Conservation (phyloP, 2,329 filamentous ascomycete species). For the Didymella pinodella region DNA sequence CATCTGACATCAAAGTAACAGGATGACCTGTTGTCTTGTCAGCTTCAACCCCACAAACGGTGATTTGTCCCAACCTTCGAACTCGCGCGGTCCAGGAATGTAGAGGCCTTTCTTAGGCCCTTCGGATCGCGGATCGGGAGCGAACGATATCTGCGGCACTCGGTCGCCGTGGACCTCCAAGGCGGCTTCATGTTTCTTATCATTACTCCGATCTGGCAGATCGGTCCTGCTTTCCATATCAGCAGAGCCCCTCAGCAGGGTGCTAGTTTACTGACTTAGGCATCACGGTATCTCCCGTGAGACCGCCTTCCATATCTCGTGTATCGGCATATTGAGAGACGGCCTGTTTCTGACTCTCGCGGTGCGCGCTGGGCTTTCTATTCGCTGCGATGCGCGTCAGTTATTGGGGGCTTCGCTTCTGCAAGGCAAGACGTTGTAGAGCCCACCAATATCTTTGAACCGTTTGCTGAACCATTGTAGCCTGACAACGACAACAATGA, state of each 20-base stretch:
- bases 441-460: slow-evolving; percentile 49
- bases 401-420: no score
- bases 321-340: slow-evolving; percentile 1
- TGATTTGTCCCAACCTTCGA: neutral
- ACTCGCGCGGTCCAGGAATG: slow-evolving; percentile 4
- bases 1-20: neutral
- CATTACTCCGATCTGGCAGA: neutral
- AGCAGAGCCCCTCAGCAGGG: neutral
- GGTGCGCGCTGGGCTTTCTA: neutral
- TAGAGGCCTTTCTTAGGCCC: slow-evolving; percentile 3
- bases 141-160: slow-evolving; percentile 2
- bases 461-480: slow-evolving; percentile 60
- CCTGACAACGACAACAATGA: slow-evolving; percentile 58
- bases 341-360: slow-evolving; percentile 3
- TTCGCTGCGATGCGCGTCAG: neutral
- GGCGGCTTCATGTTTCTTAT: neutral
- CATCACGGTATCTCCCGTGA: slow-evolving; percentile 14
- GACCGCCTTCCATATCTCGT: slow-evolving; percentile 14
- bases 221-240: neutral
- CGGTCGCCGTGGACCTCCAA: neutral
- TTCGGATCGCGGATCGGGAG: neutral
- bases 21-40: neutral
- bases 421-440: neutral
- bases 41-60: neutral
- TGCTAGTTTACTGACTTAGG: neutral